Conservation (phyloP, 192 early-diverging fungal species). For the Entomortierella chlamydospora region DNA sequence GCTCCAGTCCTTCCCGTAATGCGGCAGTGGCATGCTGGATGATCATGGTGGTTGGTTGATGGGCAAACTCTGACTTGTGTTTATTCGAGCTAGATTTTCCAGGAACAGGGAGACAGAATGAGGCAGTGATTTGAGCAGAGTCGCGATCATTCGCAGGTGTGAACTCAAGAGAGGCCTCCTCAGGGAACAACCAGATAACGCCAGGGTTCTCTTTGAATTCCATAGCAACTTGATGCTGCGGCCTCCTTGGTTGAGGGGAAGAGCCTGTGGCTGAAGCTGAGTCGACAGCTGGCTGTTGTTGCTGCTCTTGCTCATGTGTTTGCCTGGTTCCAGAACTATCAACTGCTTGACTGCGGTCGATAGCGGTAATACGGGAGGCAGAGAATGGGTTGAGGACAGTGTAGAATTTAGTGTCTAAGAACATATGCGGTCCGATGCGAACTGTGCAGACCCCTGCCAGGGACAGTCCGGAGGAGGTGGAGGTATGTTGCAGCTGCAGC, state of each 20-base stretch:
- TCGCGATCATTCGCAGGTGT: constrained; percentile 23
- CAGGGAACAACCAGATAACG: constrained; percentile 57
- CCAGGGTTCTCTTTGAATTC: constrained; percentile 66
- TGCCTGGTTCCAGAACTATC: neutral
- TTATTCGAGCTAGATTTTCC: neutral
- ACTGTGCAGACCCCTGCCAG: constrained; percentile 56
- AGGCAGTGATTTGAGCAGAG: constrained; percentile 26
- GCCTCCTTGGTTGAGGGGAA: neutral
- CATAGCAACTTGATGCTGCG: constrained; percentile 51
- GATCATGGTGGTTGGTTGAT: constrained; percentile 10
- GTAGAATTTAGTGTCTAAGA: constrained; percentile 53
- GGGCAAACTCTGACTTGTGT: neutral
- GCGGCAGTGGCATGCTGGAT: constrained; percentile 26
- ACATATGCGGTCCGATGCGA: constrained; percentile 66
- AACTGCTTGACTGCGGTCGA: neutral
- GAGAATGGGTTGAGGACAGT: neutral
- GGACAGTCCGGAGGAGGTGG: constrained; percentile 8
- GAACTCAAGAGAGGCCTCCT: constrained; percentile 56
- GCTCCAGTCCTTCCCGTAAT: constrained; percentile 33
- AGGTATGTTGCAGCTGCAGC: constrained; percentile 9
- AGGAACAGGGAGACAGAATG: constrained; percentile 19
- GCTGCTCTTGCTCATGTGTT: neutral
- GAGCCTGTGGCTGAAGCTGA: neutral
- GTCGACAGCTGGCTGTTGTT: neutral
- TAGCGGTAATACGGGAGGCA: neutral